phyloP scores from a whole-genome alignment of 257 asterid genomes.

The Striga asiatica region DNA sequence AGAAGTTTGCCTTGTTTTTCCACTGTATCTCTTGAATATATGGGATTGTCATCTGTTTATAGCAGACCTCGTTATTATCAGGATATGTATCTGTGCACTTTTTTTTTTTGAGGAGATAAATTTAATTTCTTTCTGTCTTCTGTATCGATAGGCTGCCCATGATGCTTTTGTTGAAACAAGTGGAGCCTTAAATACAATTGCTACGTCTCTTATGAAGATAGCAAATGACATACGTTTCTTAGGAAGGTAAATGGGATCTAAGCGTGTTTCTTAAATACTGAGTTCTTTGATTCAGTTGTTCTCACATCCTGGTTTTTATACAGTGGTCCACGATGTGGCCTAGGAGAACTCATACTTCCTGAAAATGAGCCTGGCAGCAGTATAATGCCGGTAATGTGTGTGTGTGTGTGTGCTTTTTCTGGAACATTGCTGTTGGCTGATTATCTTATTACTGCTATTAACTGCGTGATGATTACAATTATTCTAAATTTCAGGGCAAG shows the following conservation, averaged over 20 bases:
- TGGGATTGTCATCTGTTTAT: neutral
- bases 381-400: conserved; percentile 88
- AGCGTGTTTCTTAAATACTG: conserved; percentile 6
- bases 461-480: neutral
- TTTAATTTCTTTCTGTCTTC: neutral
- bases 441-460: conserved; percentile 21
- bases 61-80: neutral
- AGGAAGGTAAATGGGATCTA: conserved; percentile 55
- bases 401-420: neutral
- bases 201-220: conserved; percentile 88
- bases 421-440: conserved; percentile 25
- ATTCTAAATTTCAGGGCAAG: conserved; percentile 64
- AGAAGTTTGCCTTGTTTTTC: neutral
- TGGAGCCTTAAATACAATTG: conserved; percentile 83
- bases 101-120: neutral
- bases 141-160: conserved; percentile 77
- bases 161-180: conserved; percentile 95
- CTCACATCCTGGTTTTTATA: conserved; percentile 17
- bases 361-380: conserved; percentile 99
- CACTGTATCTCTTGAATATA: neutral
- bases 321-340: conserved; percentile 99
- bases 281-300: conserved; percentile 12
- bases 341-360: conserved; percentile 95
- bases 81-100: neutral
- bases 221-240: conserved; percentile 91